These are phyloP conservation scores for Rhizopus microsporus DNA, from an alignment of 371 early-diverging fungal species.

Conservation along the genomic window DNA sequence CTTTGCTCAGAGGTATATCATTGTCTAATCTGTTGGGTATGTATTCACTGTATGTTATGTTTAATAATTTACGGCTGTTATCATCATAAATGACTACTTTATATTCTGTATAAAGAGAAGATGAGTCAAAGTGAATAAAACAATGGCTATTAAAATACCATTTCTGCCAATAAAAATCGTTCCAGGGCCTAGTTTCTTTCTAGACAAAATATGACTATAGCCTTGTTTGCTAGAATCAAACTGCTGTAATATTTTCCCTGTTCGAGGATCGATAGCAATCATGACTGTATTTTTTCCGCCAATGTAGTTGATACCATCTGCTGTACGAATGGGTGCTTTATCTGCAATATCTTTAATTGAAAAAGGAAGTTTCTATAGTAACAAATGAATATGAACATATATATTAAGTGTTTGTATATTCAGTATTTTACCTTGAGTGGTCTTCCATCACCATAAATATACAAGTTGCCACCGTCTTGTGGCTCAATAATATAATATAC, in stretches of 20 bases:
- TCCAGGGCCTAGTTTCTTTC: conserved; percentile 25
- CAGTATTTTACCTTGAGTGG: conserved; percentile 50
- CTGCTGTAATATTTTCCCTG: conserved; percentile 61
- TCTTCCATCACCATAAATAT: conserved; percentile 58
- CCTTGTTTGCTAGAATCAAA: conserved; percentile 49
- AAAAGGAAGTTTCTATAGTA: conserved; percentile 65
- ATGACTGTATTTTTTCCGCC: conserved; percentile 68
- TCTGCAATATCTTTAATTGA: conserved; percentile 71
- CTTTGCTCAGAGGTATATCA: conserved; percentile 29
- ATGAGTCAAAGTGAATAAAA: not conserved
- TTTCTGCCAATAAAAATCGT: conserved; percentile 45
- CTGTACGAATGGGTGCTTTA: conserved; percentile 59
- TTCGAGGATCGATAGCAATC: conserved; percentile 69
- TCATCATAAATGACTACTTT: conserved; percentile 30
- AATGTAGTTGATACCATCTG: conserved; percentile 65
- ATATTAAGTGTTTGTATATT: not conserved
- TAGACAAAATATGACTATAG: conserved; percentile 21
- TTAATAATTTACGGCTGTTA: conserved; percentile 32
- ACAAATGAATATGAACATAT: not conserved
- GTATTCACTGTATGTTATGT: conserved; percentile 48
- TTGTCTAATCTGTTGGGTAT: conserved; percentile 43
- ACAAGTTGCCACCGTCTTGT: conserved; percentile 71
- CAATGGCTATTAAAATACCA: conserved; percentile 24
- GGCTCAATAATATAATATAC: conserved; percentile 81
- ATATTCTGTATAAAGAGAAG: conserved; percentile 15